These are phyloP conservation scores for Pisolithus thermaeus DNA, from an alignment of 1,284 basidiomycete genomes.

Conservation along the genomic window DNA sequence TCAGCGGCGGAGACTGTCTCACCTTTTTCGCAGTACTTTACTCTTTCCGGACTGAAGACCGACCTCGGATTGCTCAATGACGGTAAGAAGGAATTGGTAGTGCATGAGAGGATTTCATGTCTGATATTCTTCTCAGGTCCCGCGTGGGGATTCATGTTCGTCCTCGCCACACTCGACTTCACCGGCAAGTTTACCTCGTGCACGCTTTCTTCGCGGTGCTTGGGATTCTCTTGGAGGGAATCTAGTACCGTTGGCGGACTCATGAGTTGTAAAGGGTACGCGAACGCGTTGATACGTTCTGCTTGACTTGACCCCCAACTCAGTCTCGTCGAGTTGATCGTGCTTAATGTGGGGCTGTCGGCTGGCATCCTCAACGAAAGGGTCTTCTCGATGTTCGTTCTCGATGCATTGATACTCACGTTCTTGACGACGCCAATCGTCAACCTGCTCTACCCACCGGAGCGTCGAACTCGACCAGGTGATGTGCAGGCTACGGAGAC, in stretches of 20 bases:
- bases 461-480: conserved; percentile 44
- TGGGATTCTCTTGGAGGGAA: conserved; percentile 78
- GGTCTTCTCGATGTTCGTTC: conserved; percentile 87
- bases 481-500: not conserved
- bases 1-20: not conserved
- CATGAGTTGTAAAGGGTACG: conserved; percentile 93
- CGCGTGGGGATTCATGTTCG: conserved; percentile 87
- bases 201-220: conserved; percentile 58
- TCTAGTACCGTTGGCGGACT: conserved; percentile 82
- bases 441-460: conserved; percentile 69
- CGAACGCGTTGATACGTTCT: not conserved
- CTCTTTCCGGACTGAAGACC: conserved; percentile 83
- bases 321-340: conserved; percentile 86
- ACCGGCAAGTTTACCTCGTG: conserved; percentile 79
- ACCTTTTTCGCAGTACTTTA: conserved; percentile 62
- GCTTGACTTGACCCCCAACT: conserved; percentile 1
- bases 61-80: conserved; percentile 80
- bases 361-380: conserved; percentile 76
- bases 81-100: conserved; percentile 34
- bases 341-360: conserved; percentile 87
- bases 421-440: conserved; percentile 89
- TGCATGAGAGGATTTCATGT: conserved; percentile 23
- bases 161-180: conserved; percentile 80
- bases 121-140: conserved; percentile 51
- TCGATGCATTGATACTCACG: conserved; percentile 82